Conservation (phyloP, 306 rosid species). For the Pyrus communis region DNA sequence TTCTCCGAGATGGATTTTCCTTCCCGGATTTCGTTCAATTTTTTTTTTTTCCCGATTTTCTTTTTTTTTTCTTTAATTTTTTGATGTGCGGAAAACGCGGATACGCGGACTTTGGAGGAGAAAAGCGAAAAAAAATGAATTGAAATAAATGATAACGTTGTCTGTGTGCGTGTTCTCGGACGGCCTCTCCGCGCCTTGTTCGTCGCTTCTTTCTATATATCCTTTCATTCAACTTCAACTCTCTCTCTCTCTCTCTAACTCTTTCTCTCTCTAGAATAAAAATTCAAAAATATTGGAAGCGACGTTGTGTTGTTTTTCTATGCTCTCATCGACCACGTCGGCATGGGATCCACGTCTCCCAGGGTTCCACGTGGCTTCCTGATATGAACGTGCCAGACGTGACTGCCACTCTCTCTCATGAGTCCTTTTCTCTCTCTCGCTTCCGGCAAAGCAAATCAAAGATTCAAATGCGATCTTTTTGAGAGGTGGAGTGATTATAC, state of each 20-base stretch:
- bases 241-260: slow-evolving; percentile 1
- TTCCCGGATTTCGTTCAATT: background rate
- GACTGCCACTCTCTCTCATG: slow-evolving; percentile 33
- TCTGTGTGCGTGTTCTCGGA: slow-evolving; percentile 22
- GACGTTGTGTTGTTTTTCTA: background rate
- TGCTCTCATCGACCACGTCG: slow-evolving; percentile 43
- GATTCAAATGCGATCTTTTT: background rate
- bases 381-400: slow-evolving; percentile 44
- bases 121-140: slow-evolving; percentile 4
- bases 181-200: slow-evolving; percentile 52
- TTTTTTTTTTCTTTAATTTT: background rate
- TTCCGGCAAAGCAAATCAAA: background rate
- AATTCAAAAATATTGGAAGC: background rate
- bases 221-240: background rate
- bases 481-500: no score
- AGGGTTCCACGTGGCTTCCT: slow-evolving; percentile 51
- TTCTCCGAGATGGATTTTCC: background rate
- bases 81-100: slow-evolving; percentile 24
- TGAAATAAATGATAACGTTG: background rate
- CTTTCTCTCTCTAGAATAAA: background rate
- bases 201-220: slow-evolving; percentile 32
- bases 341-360: slow-evolving; percentile 53
- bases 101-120: slow-evolving; percentile 26
- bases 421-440: slow-evolving; percentile 5
- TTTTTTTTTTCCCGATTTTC: background rate